Percentiles rank a stretch among this genome's conserved stretches.
These are phyloP conservation scores for Melampsora abietis-canadensis DNA, from an alignment of 1,284 basidiomycete species.

Conservation along the genomic window DNA sequence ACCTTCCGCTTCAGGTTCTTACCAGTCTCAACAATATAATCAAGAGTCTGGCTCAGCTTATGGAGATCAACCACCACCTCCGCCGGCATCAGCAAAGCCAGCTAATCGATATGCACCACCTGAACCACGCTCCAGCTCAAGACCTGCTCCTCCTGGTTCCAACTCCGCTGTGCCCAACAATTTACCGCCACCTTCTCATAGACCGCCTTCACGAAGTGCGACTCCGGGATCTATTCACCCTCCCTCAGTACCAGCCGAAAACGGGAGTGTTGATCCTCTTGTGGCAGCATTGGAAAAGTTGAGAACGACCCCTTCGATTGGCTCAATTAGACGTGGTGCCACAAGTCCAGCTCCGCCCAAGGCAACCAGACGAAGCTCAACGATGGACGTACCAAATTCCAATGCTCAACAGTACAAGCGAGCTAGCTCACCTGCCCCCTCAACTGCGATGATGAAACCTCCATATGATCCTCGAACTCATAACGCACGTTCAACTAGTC, in stretches of 20 bases:
- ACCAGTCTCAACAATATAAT: constrained; percentile 15
- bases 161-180: background rate
- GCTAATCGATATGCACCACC: constrained; percentile 18
- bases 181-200: constrained; percentile 30
- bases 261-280: constrained; percentile 35
- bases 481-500: constrained; percentile 21
- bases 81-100: constrained; percentile 24
- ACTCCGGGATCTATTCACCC: constrained; percentile 23
- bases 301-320: constrained; percentile 38
- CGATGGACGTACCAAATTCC: background rate
- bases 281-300: constrained; percentile 41
- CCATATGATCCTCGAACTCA: constrained; percentile 24
- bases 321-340: constrained; percentile 20
- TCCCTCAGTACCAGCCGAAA: constrained; percentile 31
- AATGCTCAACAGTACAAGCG: constrained; percentile 16
- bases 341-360: constrained; percentile 24
- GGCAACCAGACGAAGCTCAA: constrained; percentile 5
- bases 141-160: background rate
- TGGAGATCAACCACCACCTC: constrained; percentile 16
- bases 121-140: background rate
- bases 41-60: background rate
- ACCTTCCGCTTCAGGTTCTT: constrained; percentile 1
- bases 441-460: constrained; percentile 1
- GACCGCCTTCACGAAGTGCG: constrained; percentile 23
- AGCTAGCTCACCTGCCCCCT: constrained; percentile 35